A percentile compares a stretch with the other conserved stretches of the same genome.
Evolutionary conservation across 139 green algal genomes (phyloP).

Genomic region (Yamagishiella unicocca): DNA sequence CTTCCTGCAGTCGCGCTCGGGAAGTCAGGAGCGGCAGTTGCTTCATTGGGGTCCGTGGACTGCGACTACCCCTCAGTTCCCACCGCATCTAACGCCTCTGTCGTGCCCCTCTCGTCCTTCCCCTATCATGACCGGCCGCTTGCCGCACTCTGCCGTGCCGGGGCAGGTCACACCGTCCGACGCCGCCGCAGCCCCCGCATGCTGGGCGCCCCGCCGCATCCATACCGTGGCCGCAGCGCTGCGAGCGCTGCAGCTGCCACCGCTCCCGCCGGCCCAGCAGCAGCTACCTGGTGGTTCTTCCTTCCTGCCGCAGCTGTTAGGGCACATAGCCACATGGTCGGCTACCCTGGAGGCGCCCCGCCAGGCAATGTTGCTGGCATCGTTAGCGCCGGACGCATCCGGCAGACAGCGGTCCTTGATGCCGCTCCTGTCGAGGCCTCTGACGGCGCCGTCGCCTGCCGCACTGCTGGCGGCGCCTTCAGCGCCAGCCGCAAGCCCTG

Average conservation of each 20-base stretch:
- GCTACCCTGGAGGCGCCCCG: background rate
- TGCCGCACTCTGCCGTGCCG: background rate
- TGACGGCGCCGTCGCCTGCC: background rate
- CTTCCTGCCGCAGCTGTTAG: conserved; percentile 2
- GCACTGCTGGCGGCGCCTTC: background rate
- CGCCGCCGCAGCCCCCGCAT: conserved; percentile 12
- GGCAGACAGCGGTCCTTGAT: background rate
- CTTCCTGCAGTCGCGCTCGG: too few species aligned
- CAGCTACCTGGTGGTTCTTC: conserved; percentile 27
- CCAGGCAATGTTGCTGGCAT: background rate
- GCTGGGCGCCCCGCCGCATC: background rate
- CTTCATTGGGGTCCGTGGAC: too few species aligned
- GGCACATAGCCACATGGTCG: conserved; percentile 27
- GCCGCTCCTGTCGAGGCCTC: background rate
- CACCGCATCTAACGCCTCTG: too few species aligned
- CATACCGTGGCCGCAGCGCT: background rate
- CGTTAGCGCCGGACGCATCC: background rate
- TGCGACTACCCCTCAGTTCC: too few species aligned
- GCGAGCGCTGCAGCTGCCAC: background rate
- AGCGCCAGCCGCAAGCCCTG: background rate
- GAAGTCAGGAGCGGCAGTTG: too few species aligned
- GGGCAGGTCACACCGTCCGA: background rate
- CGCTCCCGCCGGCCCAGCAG: background rate
- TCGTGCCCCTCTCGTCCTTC: too few species aligned
- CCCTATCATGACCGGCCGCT: too few species aligned